Evolutionary conservation across 139 green algal genomes (phyloP), one percentile per base, ranked within the genome.

Genomic region (Auxenochlorella pyrenoidosa): DNA sequence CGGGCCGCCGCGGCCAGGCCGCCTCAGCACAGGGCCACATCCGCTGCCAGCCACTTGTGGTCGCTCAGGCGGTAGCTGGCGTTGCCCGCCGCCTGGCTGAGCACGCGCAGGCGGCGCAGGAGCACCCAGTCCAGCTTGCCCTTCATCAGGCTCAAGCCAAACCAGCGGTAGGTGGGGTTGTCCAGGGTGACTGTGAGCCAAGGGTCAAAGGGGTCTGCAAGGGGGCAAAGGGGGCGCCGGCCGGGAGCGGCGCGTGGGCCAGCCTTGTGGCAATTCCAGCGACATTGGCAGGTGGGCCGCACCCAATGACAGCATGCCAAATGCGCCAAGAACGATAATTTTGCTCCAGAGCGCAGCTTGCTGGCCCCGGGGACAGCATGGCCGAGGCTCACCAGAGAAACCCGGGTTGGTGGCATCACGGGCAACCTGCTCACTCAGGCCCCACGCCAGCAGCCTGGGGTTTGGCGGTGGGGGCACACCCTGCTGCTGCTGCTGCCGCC

Each of bases 91-190:
- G 43, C 41, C 60, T 89, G 93, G 12, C 24, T 41, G 28, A 89
- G 5, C 44, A 94, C 90, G 21, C 68, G 47, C 65, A 94, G 65
- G 2, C 80, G 36, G 24, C 94, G 89, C 82, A 96, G 86, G 77
- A 98, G 87, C 81, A 93, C 40, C 95, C 95, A 98, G 89, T 97
- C 95, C 68, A 98, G 89, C 87, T 98, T 98, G 79, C 94, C 94
- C 47, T 86, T 90, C 94, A 95, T 94, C 28, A 96, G 86, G 5
- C 75, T 80, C 4, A 91, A 38, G 0, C 93, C 92, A 16, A 91
- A 85, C 38, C 90, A 90, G 59, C 90, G 86, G 86, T 96, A 97
- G 6, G 78, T 80, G 22, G 91, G 93, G 82, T 97, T 93, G 87
- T 98, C 94, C 12, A 98, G 87, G 0, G 96, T 98, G 32, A 63